Evolutionary conservation across 208 protist species (phyloP).

Genomic region (Porcisia deanei): DNA sequence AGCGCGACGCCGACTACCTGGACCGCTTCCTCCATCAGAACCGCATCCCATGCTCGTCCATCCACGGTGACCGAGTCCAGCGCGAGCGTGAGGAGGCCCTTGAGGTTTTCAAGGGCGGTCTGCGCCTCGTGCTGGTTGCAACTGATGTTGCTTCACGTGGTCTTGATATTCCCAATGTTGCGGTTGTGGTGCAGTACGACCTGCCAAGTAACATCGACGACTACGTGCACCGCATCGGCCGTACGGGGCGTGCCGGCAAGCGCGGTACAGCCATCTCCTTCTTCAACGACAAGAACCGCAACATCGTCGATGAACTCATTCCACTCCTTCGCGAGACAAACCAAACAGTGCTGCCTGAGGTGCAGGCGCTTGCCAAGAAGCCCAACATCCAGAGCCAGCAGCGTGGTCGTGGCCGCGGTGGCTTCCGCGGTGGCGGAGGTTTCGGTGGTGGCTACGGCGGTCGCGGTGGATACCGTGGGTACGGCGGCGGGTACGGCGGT

Average conservation of each 20-base stretch:
- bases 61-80: slow-evolving; percentile 96
- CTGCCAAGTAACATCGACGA: slow-evolving; percentile 98
- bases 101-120: slow-evolving; percentile 89
- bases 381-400: slow-evolving; percentile 61
- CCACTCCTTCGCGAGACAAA: slow-evolving; percentile 85
- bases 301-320: slow-evolving; percentile 90
- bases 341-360: slow-evolving; percentile 71
- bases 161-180: slow-evolving; percentile 97
- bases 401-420: slow-evolving; percentile 53
- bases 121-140: slow-evolving; percentile 94
- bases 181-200: slow-evolving; percentile 98
- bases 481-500: slow-evolving; percentile 22
- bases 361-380: slow-evolving; percentile 81
- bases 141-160: slow-evolving; percentile 98
- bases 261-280: slow-evolving; percentile 96
- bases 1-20: slow-evolving; percentile 96
- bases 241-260: slow-evolving; percentile 99
- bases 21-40: slow-evolving; percentile 92
- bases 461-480: slow-evolving; percentile 21
- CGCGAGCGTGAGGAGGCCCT: slow-evolving; percentile 92
- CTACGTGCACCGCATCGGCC: slow-evolving; percentile 99
- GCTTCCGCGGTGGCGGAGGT: slow-evolving; percentile 41
- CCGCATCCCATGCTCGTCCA: slow-evolving; percentile 91
- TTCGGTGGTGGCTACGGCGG: slow-evolving; percentile 29
- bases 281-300: slow-evolving; percentile 95